phyloP scores from a whole-genome alignment of 192 early-diverging fungal genomes.

The Coemansia sp. region DNA sequence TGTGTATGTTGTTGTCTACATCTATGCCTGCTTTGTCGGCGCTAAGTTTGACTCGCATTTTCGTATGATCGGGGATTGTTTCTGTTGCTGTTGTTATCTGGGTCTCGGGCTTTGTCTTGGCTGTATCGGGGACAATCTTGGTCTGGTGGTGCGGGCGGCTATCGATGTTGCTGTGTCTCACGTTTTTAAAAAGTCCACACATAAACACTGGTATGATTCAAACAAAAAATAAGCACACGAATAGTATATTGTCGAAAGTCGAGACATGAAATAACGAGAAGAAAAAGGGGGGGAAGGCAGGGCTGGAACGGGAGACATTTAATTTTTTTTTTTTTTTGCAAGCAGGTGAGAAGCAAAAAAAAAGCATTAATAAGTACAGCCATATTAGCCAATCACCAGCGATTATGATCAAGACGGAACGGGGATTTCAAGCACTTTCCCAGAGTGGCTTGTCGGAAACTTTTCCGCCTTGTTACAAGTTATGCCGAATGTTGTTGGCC shows the following conservation, averaged over 20 bases:
- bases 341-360: background rate
- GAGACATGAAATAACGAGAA: background rate
- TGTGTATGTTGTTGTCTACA: slow-evolving; percentile 13
- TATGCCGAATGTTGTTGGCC: no score
- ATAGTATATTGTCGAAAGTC: background rate
- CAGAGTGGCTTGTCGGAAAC: no score
- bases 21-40: background rate
- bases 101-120: background rate
- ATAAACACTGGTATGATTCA: slow-evolving; percentile 3
- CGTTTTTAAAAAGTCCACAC: slow-evolving; percentile 1
- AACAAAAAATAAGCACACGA: background rate
- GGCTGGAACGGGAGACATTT: background rate
- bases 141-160: background rate
- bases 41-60: slow-evolving; percentile 5
- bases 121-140: background rate
- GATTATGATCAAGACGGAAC: background rate
- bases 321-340: no score
- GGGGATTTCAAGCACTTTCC: background rate
- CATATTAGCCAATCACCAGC: background rate
- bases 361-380: background rate
- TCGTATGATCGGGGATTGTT: slow-evolving; percentile 7
- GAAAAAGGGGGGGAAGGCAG: background rate
- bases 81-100: background rate
- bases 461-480: no score
- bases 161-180: background rate